These are phyloP conservation scores for Flaveria sonorensis DNA, from an alignment of 129 eudicot species.

Conservation along the genomic window DNA sequence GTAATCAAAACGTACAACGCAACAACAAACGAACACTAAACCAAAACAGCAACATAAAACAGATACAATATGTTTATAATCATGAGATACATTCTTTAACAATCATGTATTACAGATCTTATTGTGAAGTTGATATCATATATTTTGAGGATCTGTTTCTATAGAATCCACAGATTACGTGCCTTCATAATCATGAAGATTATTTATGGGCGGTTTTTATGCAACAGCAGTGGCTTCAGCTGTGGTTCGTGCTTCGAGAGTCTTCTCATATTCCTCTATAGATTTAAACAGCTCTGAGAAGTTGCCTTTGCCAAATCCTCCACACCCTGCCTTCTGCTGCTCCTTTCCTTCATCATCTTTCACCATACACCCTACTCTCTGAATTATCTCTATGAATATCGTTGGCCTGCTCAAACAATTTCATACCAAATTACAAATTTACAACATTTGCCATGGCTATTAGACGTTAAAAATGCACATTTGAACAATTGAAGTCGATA, in stretches of 20 bases:
- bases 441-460: neutral
- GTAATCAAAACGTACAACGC: too few species aligned
- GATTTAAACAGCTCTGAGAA: constrained; percentile 94
- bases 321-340: constrained; percentile 93
- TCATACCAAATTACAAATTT: constrained; percentile 7
- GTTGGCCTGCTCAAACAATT: constrained; percentile 70
- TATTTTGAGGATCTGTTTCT: constrained; percentile 20
- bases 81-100: neutral
- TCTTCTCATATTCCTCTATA: constrained; percentile 92
- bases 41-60: too few species aligned
- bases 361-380: constrained; percentile 91
- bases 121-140: neutral
- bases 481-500: too few species aligned
- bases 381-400: constrained; percentile 86
- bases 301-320: constrained; percentile 98
- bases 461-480: too few species aligned
- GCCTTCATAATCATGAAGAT: constrained; percentile 3
- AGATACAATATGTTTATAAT: neutral
- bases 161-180: constrained; percentile 23
- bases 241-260: constrained; percentile 58
- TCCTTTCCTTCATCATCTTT: constrained; percentile 71
- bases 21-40: too few species aligned
- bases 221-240: constrained; percentile 12
- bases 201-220: constrained; percentile 8
- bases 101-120: constrained; percentile 1